These are phyloP conservation scores for Sporothrix humicola DNA, from an alignment of 2,329 filamentous ascomycete genomes.

Conservation along the genomic window DNA sequence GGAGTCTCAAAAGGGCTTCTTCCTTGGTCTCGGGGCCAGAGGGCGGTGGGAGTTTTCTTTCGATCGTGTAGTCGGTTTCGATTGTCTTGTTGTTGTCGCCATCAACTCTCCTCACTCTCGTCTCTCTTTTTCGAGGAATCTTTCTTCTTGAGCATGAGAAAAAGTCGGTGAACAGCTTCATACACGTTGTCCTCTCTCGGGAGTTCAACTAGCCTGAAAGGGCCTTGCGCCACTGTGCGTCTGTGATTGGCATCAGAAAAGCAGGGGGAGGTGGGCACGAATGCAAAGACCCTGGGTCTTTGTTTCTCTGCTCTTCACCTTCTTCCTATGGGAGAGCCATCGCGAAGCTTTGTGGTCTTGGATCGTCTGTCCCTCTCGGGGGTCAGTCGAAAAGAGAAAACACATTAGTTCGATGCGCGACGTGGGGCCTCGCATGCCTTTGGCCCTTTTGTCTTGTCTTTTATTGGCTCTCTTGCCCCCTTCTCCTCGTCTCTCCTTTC, in stretches of 20 bases:
- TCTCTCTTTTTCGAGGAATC: slow-evolving; percentile 27
- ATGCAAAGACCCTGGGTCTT: too few relatives aligned
- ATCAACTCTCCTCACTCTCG: not conserved
- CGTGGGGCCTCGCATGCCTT: slow-evolving; percentile 35
- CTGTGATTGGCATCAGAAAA: slow-evolving; percentile 41
- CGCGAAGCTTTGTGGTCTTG: slow-evolving; percentile 40
- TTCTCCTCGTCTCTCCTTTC: not conserved
- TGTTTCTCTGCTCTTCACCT: not conserved
- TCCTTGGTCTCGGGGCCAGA: slow-evolving; percentile 16
- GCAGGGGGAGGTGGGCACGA: slow-evolving; percentile 35
- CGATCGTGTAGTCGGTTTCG: not conserved
- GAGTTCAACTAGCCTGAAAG: slow-evolving; percentile 37
- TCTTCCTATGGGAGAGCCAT: slow-evolving; percentile 39
- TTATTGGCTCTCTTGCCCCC: not conserved
- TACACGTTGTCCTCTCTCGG: slow-evolving; percentile 24
- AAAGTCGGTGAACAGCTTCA: slow-evolving; percentile 42
- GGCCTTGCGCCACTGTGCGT: slow-evolving; percentile 39
- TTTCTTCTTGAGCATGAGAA: slow-evolving; percentile 38
- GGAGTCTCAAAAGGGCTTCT: slow-evolving; percentile 32
- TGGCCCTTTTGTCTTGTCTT: not conserved
- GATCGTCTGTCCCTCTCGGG: not conserved
- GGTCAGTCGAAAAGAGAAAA: slow-evolving; percentile 26
- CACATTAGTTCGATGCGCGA: slow-evolving; percentile 41
- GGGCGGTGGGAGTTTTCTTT: not conserved
- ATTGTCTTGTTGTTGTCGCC: too few relatives aligned